Conservation (phyloP, 1,284 basidiomycete genomes). For the Fomitopsis betulina region DNA sequence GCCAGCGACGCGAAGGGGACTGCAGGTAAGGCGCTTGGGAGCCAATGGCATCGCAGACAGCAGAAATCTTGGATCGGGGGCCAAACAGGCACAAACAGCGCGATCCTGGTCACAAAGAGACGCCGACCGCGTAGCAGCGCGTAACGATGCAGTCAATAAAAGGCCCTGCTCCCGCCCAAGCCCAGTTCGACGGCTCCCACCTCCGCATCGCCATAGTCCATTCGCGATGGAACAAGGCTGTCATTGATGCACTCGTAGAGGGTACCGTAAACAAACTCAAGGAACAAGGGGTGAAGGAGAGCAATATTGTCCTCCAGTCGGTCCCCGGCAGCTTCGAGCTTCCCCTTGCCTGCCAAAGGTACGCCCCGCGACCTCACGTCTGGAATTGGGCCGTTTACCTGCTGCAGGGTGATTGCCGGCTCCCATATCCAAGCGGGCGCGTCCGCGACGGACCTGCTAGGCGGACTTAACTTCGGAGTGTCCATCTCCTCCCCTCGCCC, state of each 20-base stretch:
- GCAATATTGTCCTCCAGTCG: constrained; percentile 87
- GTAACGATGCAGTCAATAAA: constrained; percentile 62
- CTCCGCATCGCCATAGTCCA: constrained; percentile 89
- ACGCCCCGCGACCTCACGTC: constrained; percentile 23
- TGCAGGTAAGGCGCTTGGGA: not conserved
- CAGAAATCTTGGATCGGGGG: not conserved
- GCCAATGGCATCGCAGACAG: not conserved
- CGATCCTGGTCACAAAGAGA: not conserved
- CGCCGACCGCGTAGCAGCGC: not conserved
- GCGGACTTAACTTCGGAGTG: constrained; percentile 52
- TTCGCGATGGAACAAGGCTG: constrained; percentile 86
- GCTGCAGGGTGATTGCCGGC: constrained; percentile 72
- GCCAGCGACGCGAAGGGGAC: not conserved
- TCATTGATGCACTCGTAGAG: constrained; percentile 80
- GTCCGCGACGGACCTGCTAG: constrained; percentile 75
- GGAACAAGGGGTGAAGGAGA: constrained; percentile 82
- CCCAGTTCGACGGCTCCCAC: constrained; percentile 70
- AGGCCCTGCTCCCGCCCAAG: constrained; percentile 61
- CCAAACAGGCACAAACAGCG: constrained; percentile 8
- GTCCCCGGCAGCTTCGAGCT: constrained; percentile 95
- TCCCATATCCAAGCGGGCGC: constrained; percentile 76
- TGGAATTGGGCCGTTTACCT: not conserved
- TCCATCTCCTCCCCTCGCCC: constrained; percentile 33
- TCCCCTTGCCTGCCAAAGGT: constrained; percentile 83
- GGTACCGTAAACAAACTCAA: constrained; percentile 78